phyloP scores from a whole-genome alignment of 257 asterid genomes.

The Ophiorrhiza pumila region DNA sequence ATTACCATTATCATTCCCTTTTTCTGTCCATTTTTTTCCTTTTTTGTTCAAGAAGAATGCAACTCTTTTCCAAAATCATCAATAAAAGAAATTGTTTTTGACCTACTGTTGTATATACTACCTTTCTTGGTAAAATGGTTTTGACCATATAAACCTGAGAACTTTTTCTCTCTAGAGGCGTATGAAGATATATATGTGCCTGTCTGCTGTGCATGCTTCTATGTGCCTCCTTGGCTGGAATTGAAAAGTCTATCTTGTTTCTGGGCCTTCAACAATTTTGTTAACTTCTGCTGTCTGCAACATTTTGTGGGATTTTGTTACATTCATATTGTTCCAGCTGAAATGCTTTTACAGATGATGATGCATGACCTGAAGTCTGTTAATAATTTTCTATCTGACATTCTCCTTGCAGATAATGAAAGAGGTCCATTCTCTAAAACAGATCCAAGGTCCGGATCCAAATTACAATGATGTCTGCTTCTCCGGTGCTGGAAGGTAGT shows the following conservation, averaged over 20 bases:
- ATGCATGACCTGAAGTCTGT: background rate
- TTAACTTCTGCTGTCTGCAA: background rate
- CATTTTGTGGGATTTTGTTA: background rate
- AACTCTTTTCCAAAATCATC: background rate
- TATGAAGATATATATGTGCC: background rate
- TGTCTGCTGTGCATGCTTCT: background rate
- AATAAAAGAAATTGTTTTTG: background rate
- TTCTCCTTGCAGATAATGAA: constrained; percentile 56
- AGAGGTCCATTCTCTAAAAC: constrained; percentile 66
- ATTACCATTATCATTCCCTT: background rate
- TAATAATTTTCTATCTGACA: constrained; percentile 3
- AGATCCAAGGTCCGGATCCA: constrained; percentile 88
- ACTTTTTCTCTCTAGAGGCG: background rate
- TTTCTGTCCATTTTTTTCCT: background rate
- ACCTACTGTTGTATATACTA: background rate
- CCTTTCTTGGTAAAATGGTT: background rate
- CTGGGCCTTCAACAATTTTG: background rate
- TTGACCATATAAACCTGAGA: background rate
- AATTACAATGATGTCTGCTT: constrained; percentile 88
- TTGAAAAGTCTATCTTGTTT: background rate
- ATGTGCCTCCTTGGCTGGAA: background rate
- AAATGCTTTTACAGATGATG: background rate
- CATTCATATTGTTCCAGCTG: background rate
- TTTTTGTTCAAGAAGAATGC: background rate
- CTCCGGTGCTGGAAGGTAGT: constrained; percentile 97